Base-by-base conservation (phyloP, 2,329 filamentous ascomycete genomes). In the Cordyceps javanica region DNA sequence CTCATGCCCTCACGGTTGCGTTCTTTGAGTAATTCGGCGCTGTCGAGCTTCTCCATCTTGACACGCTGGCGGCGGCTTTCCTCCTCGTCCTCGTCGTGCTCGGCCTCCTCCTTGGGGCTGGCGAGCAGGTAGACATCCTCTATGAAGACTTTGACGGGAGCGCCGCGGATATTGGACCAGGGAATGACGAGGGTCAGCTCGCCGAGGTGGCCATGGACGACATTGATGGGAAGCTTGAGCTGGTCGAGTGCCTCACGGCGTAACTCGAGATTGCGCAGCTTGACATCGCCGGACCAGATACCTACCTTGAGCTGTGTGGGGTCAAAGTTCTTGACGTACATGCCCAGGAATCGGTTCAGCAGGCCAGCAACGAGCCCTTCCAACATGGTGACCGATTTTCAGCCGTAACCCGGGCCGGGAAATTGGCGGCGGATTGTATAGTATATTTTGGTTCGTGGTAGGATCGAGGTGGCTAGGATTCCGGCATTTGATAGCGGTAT, bases 291-390 rank as follows among this genome's bases (percentile, higher is more conserved):
- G 23, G 90, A 96, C 94, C 93, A 99, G 68, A 99, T 99, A 62
- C 95, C 94, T 62, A 99, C 92, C 71, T 99, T 99, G 64, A 99
- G 82, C 78, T 99, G 94, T 68, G 91, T 89, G 56, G 94, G 91
- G 74, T 99, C 94, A 72, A 99, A 99, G 76, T 99, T 97, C 82
- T 96, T 92, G 74, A 99, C 93, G 74, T 99, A 99, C 89, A 97
- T 96, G 82, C 94, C 95, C 84, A 99, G 78, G 76, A 99, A 97
- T 79, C 95, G 89, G 79, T 99, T 99, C 67, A 99, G 87, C 79
- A 99, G 82, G 75, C 93, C 95, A 67, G 94, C 91, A 63, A 97
- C 94, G 66, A 99, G 82, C 65, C 92, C 90, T 82, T 99, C 94
- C 77, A 99, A 85, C 94, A 99, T 99, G 68, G 72, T 81, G 80